These are phyloP conservation scores for Meyerozyma athensensis DNA, from an alignment of 1,139 yeast genomes.

Conservation along the genomic window DNA sequence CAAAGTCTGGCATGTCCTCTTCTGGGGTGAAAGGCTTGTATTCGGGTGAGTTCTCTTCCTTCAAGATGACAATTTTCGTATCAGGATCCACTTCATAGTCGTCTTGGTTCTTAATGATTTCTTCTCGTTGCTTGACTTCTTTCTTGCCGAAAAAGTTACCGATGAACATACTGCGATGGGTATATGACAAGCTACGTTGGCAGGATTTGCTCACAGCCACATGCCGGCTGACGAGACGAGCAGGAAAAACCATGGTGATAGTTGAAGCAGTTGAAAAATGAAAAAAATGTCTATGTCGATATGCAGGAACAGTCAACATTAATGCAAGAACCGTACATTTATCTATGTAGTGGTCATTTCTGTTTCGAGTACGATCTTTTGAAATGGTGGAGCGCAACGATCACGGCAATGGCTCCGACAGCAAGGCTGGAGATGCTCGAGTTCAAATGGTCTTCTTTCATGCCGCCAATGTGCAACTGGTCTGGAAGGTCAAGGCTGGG, in stretches of 20 bases:
- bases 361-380: neutral
- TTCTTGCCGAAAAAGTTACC: slow-evolving; percentile 18
- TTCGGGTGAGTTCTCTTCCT: slow-evolving; percentile 32
- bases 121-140: slow-evolving; percentile 23
- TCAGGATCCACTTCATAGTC: slow-evolving; percentile 30
- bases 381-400: neutral
- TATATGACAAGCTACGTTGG: neutral
- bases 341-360: neutral
- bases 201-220: neutral
- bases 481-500: too few species aligned
- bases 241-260: neutral
- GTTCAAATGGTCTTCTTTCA: neutral
- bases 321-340: too few species aligned
- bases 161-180: slow-evolving; percentile 11
- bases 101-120: slow-evolving; percentile 39
- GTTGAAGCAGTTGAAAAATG: too few species aligned
- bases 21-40: slow-evolving; percentile 22
- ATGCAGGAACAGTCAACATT: too few species aligned
- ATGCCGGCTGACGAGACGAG: neutral
- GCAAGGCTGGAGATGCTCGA: neutral
- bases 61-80: slow-evolving; percentile 34
- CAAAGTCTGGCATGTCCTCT: slow-evolving; percentile 33
- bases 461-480: too few species aligned
- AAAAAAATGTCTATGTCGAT: neutral
- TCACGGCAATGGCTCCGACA: neutral